Base-by-base conservation (phyloP, 768 basidiomycete species). In the Lactarius sp. region DNA sequence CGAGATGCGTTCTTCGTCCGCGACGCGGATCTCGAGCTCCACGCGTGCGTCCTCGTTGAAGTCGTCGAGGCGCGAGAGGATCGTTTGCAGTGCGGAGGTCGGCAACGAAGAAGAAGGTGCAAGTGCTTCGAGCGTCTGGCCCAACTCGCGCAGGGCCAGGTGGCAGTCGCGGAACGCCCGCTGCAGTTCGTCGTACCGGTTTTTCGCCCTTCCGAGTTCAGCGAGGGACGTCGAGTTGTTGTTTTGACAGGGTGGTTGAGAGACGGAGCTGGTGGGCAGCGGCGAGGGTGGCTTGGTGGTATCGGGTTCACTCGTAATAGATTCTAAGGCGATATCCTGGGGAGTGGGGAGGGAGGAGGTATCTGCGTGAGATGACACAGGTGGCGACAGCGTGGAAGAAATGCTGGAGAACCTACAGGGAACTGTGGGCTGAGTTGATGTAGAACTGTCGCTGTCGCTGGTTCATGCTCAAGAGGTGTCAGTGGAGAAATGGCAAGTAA, bases 41-140 rank as follows among this genome's bases (percentile, higher is more conserved):
- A 94, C 91, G 1, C 88, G 83, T 1, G 84, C 84, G 66, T 92
- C 91, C 71, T 92, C 91, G 5, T 82, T 82, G 70, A 81, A 89
- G 70, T 94, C 88, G 58, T 84, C 79, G 49, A 94, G 77, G 8
- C 90, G 79, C 31, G 83, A 77, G 18, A 88, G 74, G 6, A 84
- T 85, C 0, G 76, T 77, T 20, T 74, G 75, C 4, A 92, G 69
- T 16, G 83, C 72, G 8, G 71, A 37, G 18, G 60, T 52, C 54
- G 63, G 64, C 20, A 70, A 66, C 0, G 58, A 34, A 6, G 70
- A 53, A 10, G 63, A 57, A 12, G 73, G 65, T 6, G 22, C 18
- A 7, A 75, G 54, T 2, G 61, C 64, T 20, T 69, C 37, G 6
- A 80, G 58, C 16, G 71, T 75, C 33, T 71, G 69, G 69, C 80